Evolutionary conservation across 2,329 filamentous ascomycete species (phyloP).

Genomic region (Aspergillus oerlinghausenensis): DNA sequence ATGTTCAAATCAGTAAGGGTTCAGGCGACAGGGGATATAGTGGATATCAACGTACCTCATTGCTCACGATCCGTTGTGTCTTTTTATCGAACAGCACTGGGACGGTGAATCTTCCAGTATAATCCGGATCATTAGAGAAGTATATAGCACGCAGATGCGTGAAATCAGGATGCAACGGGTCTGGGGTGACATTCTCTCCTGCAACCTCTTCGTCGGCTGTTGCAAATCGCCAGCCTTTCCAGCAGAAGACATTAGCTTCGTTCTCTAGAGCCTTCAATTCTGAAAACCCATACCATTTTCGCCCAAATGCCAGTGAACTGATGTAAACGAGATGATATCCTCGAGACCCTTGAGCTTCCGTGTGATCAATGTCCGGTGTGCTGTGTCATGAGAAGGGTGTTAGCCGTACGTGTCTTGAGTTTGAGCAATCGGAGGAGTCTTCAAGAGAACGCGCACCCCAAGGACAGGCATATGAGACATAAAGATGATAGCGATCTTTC

Average conservation of each 20-base stretch:
- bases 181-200: conserved; percentile 50
- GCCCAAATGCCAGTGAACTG: conserved; percentile 89
- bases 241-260: neutral
- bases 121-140: conserved; percentile 67
- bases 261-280: neutral
- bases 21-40: neutral
- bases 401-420: conserved; percentile 14
- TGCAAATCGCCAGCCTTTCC: conserved; percentile 74
- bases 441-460: conserved; percentile 54
- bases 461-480: conserved; percentile 88
- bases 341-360: conserved; percentile 89
- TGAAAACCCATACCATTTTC: conserved; percentile 50
- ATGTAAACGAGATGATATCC: conserved; percentile 70
- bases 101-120: conserved; percentile 77
- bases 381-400: conserved; percentile 38
- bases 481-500: conserved; percentile 88
- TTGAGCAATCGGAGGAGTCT: neutral
- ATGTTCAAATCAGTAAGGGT: neutral
- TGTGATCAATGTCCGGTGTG: conserved; percentile 80
- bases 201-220: conserved; percentile 58
- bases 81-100: conserved; percentile 74
- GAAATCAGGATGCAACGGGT: conserved; percentile 61
- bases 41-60: conserved; percentile 56
- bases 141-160: conserved; percentile 75
- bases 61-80: conserved; percentile 73